These are phyloP conservation scores for Aureobasidium sp. DNA, from an alignment of 2,329 filamentous ascomycete species.

Conservation along the genomic window DNA sequence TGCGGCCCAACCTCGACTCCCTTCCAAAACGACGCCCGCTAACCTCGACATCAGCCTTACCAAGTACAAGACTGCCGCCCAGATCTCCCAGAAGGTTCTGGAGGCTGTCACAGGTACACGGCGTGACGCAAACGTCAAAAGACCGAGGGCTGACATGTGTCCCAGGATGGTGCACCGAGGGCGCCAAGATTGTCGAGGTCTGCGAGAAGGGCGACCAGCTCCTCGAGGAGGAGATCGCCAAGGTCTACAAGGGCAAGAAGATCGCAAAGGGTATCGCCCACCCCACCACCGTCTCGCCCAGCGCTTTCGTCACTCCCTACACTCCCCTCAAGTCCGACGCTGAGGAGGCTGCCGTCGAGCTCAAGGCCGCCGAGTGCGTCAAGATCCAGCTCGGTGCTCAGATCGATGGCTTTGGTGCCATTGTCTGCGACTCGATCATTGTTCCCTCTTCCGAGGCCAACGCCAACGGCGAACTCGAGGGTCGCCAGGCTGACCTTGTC, in stretches of 20 bases:
- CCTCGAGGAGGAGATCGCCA: constrained; percentile 82
- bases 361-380: constrained; percentile 79
- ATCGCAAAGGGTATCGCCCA: constrained; percentile 88
- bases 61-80: constrained; percentile 96
- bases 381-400: constrained; percentile 99
- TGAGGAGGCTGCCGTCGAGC: constrained; percentile 67
- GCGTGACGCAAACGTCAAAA: constrained; percentile 8
- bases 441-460: constrained; percentile 55
- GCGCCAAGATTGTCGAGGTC: constrained; percentile 85
- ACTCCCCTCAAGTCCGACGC: constrained; percentile 82
- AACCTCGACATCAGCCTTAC: constrained; percentile 91
- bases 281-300: constrained; percentile 90
- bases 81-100: constrained; percentile 93
- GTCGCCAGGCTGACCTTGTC: constrained; percentile 75
- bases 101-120: constrained; percentile 61
- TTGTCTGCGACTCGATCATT: constrained; percentile 87
- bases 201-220: constrained; percentile 95
- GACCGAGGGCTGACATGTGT: constrained; percentile 16
- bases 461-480: constrained; percentile 47
- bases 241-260: constrained; percentile 99
- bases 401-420: constrained; percentile 93
- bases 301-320: constrained; percentile 91
- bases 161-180: constrained; percentile 62
- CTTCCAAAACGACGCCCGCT: constrained; percentile 56
- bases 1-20: constrained; percentile 13